Evolutionary conservation across 208 protist species (phyloP), one percentile per base, ranked within the genome.

Genomic region (Wallacemonas rigidus): DNA sequence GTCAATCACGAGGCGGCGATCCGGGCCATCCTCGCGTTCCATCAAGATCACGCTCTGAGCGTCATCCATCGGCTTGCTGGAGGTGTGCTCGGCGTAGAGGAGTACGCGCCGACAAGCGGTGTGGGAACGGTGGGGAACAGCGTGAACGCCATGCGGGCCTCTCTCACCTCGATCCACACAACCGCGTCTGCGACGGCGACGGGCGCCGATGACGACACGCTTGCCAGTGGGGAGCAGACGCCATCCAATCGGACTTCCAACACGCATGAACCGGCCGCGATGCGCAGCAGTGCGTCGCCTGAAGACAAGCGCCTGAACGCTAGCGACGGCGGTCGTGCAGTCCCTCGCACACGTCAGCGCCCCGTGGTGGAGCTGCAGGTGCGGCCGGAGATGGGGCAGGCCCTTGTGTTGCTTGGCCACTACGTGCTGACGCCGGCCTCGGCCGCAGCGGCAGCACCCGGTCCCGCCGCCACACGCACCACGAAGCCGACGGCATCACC

Each of bases 381-480:
- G 36, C 79, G 81, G 1, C 75, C 62, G 0, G 88, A 91, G 67
- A 69, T 90, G 36, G 84, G 82, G 41, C 77, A 77, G 12, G 63
- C 82, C 14, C 70, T 91, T 38, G 72, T 85, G 12, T 65, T 94
- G 51, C 79, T 94, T 1, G 77, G 75, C 57, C 78, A 82, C 61
- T 79, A 79, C 61, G 51, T 73, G 6, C 62, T 61, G 7, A 61
- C 56, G 44, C 58, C 65, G 56, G 36, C 70, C 54, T 73, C 70
- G 4, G 51, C 67, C 1, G 79, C 69, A 8, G 62, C 62, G 65
- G 44, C 68, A 43, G 55, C 79, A 40, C 17, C 75, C 60, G 17
- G 40, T 54, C n/a, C 67, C 45, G n/a, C 48, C 17, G 35, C 35
- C 43, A 43, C 70, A 17, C 58, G 39, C 64, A 72, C n/a, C 6